These are phyloP conservation scores for Cymodocea nodosa DNA, from an alignment of 116 monocot species.

Conservation along the genomic window DNA sequence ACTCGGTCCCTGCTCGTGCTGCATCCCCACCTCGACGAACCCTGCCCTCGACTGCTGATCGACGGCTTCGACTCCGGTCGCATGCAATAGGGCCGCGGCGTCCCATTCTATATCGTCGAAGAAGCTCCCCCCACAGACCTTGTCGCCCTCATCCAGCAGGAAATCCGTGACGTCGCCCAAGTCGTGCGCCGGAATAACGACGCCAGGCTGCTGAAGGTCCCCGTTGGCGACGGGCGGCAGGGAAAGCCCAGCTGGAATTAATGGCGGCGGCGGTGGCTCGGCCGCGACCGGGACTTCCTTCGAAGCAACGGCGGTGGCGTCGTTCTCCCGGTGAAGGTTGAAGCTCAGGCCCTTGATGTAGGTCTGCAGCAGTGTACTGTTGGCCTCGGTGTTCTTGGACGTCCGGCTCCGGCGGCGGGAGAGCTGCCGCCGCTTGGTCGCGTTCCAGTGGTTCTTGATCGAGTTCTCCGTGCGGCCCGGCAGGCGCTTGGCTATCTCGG, in stretches of 20 bases:
- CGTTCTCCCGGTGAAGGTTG: not conserved
- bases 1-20: not conserved
- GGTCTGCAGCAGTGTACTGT: constrained; percentile 24
- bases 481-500: constrained; percentile 34
- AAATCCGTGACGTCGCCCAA: not conserved
- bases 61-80: not conserved
- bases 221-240: too few relatives aligned
- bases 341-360: constrained; percentile 26
- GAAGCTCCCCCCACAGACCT: not conserved
- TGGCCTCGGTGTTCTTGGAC: constrained; percentile 18
- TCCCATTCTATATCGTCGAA: constrained; percentile 2
- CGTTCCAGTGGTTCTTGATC: constrained; percentile 68
- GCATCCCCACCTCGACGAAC: not conserved
- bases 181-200: not conserved
- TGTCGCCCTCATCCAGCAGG: constrained; percentile 1
- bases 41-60: too few relatives aligned
- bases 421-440: constrained; percentile 42
- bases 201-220: too few relatives aligned
- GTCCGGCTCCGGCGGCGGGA: constrained; percentile 21
- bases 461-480: constrained; percentile 59
- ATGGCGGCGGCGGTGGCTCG: not conserved
- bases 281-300: too few relatives aligned
- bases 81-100: not conserved
- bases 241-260: not conserved
- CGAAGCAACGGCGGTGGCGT: not conserved